A percentile compares a stretch with the other conserved stretches of the same genome.
Conservation (phyloP, 2,329 filamentous ascomycete genomes). For the Blumeriella jaapii region DNA sequence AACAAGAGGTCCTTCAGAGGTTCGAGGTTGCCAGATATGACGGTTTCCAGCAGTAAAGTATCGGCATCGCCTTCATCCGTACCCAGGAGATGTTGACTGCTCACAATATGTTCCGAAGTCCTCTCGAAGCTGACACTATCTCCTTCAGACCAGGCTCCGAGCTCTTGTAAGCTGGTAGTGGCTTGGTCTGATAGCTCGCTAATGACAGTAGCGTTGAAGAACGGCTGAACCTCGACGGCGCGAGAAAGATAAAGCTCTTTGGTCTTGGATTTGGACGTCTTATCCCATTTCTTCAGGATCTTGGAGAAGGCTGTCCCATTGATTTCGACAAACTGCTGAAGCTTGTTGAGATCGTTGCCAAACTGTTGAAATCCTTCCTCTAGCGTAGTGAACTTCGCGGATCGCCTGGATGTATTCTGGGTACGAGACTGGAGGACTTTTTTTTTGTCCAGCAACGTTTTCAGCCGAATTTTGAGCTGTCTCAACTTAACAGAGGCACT, state of each 20-base stretch:
- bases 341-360: slow-evolving; percentile 89
- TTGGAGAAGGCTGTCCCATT: slow-evolving; percentile 98
- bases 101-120: slow-evolving; percentile 48
- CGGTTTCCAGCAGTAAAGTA: slow-evolving; percentile 75
- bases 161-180: slow-evolving; percentile 87
- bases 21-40: slow-evolving; percentile 68
- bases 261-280: slow-evolving; percentile 96
- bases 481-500: slow-evolving; percentile 11
- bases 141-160: slow-evolving; percentile 94
- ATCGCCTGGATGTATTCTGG: slow-evolving; percentile 69
- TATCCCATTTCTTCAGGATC: slow-evolving; percentile 99
- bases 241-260: slow-evolving; percentile 95
- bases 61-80: slow-evolving; percentile 87
- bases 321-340: slow-evolving; percentile 97
- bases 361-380: slow-evolving; percentile 98
- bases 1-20: slow-evolving; percentile 71
- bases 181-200: slow-evolving; percentile 94
- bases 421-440: slow-evolving; percentile 72
- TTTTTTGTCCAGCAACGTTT: slow-evolving; percentile 91
- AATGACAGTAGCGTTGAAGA: slow-evolving; percentile 95
- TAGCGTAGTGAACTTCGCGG: slow-evolving; percentile 85
- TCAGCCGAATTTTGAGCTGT: slow-evolving; percentile 84
- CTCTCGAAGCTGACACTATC: slow-evolving; percentile 77
- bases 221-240: slow-evolving; percentile 93
- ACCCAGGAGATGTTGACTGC: slow-evolving; percentile 52